A percentile compares a stretch with the other conserved stretches of the same genome.
These are phyloP conservation scores for Aspergillus panamensis DNA, from an alignment of 495 filamentous ascomycete genomes.

Conservation along the genomic window DNA sequence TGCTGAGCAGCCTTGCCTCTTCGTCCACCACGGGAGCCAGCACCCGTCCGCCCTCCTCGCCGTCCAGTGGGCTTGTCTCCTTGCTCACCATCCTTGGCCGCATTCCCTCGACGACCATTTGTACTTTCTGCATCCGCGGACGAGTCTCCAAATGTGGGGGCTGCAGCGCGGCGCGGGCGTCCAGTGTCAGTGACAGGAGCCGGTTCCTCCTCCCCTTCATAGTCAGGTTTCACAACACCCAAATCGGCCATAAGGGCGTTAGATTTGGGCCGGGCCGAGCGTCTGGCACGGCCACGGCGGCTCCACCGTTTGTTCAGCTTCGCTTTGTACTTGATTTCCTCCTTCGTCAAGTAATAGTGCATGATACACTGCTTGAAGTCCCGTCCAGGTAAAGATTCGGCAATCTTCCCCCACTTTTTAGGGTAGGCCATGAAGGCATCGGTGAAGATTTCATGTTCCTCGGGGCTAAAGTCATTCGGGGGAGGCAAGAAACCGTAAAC, in stretches of 20 bases:
- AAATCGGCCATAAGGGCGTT: constrained; percentile 75
- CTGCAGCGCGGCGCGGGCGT: constrained; percentile 64
- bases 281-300: constrained; percentile 56
- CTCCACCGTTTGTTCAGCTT: constrained; percentile 69
- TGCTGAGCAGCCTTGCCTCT: constrained; percentile 35
- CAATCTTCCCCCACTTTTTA: constrained; percentile 91
- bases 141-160: constrained; percentile 65
- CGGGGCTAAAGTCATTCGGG: constrained; percentile 75
- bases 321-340: constrained; percentile 79
- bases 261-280: constrained; percentile 60
- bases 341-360: constrained; percentile 95
- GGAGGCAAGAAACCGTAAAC: constrained; percentile 72
- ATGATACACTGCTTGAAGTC: constrained; percentile 84
- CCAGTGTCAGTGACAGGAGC: constrained; percentile 63
- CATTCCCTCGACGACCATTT: constrained; percentile 45
- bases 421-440: constrained; percentile 74
- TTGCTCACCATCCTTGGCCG: constrained; percentile 48
- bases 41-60: constrained; percentile 44
- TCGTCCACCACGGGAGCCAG: constrained; percentile 36
- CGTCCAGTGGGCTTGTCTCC: constrained; percentile 54
- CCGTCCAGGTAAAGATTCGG: constrained; percentile 64
- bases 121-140: constrained; percentile 49
- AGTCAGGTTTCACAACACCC: constrained; percentile 53
- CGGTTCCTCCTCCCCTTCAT: constrained; percentile 52
- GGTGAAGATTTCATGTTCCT: constrained; percentile 75